These are phyloP conservation scores for Alternaria brassicicola DNA, from an alignment of 2,329 filamentous ascomycete genomes.

Conservation along the genomic window DNA sequence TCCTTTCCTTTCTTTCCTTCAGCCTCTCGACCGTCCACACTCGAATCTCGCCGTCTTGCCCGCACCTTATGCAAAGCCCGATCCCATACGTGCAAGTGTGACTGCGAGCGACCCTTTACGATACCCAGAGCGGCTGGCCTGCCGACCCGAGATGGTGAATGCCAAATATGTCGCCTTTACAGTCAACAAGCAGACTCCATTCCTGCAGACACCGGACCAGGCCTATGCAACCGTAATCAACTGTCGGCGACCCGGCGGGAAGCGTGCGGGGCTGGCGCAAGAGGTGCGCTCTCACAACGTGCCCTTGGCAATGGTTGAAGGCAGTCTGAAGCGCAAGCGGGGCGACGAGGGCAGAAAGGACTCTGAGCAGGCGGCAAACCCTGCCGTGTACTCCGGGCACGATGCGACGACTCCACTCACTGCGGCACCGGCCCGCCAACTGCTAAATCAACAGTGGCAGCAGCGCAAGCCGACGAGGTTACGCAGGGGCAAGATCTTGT, in stretches of 20 bases:
- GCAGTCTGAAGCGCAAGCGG: conserved; percentile 37
- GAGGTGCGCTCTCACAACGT: conserved; percentile 42
- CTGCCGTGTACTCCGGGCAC: conserved; percentile 3
- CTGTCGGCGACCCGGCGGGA: conserved; percentile 40
- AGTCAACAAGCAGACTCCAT: conserved; percentile 47
- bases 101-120: conserved; percentile 23
- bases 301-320: conserved; percentile 36
- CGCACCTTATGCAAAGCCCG: conserved; percentile 20
- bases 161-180: conserved; percentile 47
- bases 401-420: conserved; percentile 14
- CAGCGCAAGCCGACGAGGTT: conserved; percentile 36
- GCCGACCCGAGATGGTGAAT: conserved; percentile 48
- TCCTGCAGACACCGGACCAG: conserved; percentile 32
- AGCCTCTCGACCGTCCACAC: conserved; percentile 22
- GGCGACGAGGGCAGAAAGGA: conserved; percentile 16
- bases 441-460: conserved; percentile 29
- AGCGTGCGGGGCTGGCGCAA: conserved; percentile 28
- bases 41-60: conserved; percentile 4
- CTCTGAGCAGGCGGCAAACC: conserved; percentile 5
- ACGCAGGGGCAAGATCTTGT: conserved; percentile 34
- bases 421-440: conserved; percentile 14
- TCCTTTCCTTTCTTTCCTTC: conserved; percentile 27
- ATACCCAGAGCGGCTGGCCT: conserved; percentile 39
- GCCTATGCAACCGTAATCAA: conserved; percentile 45
- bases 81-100: conserved; percentile 16